Evolutionary conservation across 768 basidiomycete species (phyloP).

Genomic region (Boletus eberwhitei): DNA sequence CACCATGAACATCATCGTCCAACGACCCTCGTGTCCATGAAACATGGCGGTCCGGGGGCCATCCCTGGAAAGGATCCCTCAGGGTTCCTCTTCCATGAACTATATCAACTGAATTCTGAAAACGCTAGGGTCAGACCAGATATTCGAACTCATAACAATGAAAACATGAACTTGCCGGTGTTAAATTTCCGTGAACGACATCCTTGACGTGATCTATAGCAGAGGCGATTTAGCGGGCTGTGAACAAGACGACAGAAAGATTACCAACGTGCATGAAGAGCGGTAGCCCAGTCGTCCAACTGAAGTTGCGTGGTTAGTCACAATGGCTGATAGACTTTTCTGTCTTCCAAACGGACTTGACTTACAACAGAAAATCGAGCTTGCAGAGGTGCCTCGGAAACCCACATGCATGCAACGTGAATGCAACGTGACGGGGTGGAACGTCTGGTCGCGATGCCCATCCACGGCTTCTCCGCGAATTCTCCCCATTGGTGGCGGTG

Average conservation of each 20-base stretch:
- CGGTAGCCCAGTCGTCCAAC: conserved; percentile 9
- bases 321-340: too few relatives aligned
- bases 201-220: not conserved
- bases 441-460: not conserved
- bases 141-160: not conserved
- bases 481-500: too few relatives aligned
- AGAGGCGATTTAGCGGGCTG: not conserved
- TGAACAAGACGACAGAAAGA: not conserved
- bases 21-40: too few relatives aligned
- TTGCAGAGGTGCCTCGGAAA: not conserved
- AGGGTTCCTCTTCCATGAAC: conserved; percentile 2
- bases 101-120: conserved; percentile 3
- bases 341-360: not conserved
- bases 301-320: not conserved
- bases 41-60: too few relatives aligned
- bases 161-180: not conserved
- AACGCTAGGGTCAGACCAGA: not conserved
- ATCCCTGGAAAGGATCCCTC: not conserved
- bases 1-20: not conserved
- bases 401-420: too few relatives aligned
- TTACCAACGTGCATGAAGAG: not conserved
- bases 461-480: not conserved
- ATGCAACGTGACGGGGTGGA: accelerated
- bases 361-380: not conserved
- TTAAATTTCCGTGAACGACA: conserved; percentile 7